Base-by-base conservation (phyloP, 306 rosid genomes). In the Betula pendula region DNA sequence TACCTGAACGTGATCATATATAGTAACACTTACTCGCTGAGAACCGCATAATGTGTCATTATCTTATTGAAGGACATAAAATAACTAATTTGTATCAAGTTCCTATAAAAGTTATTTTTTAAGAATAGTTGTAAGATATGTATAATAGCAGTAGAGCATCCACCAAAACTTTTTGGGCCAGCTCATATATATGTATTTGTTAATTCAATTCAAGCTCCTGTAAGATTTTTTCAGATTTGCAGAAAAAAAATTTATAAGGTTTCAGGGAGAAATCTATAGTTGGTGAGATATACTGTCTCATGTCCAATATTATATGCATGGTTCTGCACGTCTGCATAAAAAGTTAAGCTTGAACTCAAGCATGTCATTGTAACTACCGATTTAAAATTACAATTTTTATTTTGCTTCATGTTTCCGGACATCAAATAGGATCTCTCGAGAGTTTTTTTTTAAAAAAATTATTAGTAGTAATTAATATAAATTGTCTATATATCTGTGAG, bases 331-430 rank as follows among this genome's bases (percentile, higher is more conserved):
- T 79, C 44, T 16, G 65, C 7, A 43, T 68, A 27, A 71, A 59
- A n/a, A 58, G 40, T 38, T 20, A 65, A 74, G 79, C 72, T 44
- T 79, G 12, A 69, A 53, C 47, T 48, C 43, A 80, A 68, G 6
- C 58, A 79, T 68, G 85, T 52, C 48, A 33, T 72, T 49, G 79
- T 47, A 80, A 84, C 89, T 40, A 77, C 84, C 78, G 31, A 63
- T 82, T 79, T 78, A 29, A 62, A 42, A 79, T 20, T 56, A 74
- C 59, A 56, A 75, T 62, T 42, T 43, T 24, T 44, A 68, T 35
- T 17, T 2, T 85, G 88, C 77, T 85, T 89, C 88, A 85, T 83
- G 87, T 85, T 81, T 84, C 63, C 63, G 65, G 70, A 84, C 85
- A 90, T 68, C 58, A 52, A 19, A 25, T 25, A 35, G 20, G 47